Evolutionary conservation across 148 eudicot species (phyloP).

Genomic region (Vaccinium myrtillus): DNA sequence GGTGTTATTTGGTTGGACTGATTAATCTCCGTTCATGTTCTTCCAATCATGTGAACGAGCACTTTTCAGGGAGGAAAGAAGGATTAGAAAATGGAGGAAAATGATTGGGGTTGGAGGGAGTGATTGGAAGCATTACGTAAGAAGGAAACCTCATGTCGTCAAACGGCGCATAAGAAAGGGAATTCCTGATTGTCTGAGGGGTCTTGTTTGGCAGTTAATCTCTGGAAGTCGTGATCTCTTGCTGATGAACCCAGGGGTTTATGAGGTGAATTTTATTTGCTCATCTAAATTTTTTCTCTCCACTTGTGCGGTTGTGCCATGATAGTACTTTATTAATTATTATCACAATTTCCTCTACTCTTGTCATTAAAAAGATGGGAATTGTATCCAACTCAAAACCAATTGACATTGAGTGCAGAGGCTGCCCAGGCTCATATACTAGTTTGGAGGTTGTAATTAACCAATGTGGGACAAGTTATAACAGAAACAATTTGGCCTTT

Average conservation of each 20-base stretch:
- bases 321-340: neutral
- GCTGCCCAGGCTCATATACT: too few relatives aligned
- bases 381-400: too few relatives aligned
- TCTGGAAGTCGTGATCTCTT: slow-evolving; percentile 98
- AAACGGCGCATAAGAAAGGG: slow-evolving; percentile 95
- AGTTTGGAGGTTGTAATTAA: too few relatives aligned
- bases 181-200: slow-evolving; percentile 96
- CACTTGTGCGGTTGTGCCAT: neutral
- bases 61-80: slow-evolving; percentile 83
- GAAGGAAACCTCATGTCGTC: slow-evolving; percentile 86
- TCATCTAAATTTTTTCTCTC: neutral
- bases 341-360: neutral
- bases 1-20: slow-evolving; percentile 2
- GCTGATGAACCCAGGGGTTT: slow-evolving; percentile 96
- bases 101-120: slow-evolving; percentile 99
- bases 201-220: slow-evolving; percentile 97
- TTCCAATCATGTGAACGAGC: slow-evolving; percentile 8
- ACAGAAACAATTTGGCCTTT: neutral
- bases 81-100: slow-evolving; percentile 91
- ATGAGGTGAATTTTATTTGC: slow-evolving; percentile 55
- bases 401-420: too few relatives aligned
- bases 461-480: too few relatives aligned
- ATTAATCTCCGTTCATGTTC: neutral
- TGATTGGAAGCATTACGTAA: slow-evolving; percentile 91
- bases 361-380: neutral